These are phyloP conservation scores for Zymoseptoria pseudotritici DNA, from an alignment of 2,329 filamentous ascomycete genomes.

Conservation along the genomic window DNA sequence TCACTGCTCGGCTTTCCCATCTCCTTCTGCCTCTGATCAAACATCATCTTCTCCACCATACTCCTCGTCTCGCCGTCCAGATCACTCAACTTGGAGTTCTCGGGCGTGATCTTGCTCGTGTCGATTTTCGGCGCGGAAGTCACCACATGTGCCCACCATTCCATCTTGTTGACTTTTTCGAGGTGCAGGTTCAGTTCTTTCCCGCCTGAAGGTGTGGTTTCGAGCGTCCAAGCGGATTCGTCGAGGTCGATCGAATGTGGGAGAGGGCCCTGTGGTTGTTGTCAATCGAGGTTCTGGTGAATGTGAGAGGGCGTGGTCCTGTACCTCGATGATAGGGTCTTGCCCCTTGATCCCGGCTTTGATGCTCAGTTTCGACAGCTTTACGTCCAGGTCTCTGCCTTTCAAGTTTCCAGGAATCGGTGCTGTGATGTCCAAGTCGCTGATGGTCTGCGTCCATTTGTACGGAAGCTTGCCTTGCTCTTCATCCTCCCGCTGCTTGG, in stretches of 20 bases:
- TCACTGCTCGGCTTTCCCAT: conserved; percentile 80
- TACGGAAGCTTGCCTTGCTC: conserved; percentile 91
- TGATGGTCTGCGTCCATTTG: conserved; percentile 93
- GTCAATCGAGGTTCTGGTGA: neutral
- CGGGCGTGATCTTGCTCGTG: conserved; percentile 87
- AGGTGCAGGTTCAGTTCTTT: conserved; percentile 84
- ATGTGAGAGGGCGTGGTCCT: neutral
- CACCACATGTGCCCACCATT: conserved; percentile 96
- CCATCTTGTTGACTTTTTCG: conserved; percentile 92
- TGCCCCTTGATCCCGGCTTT: conserved; percentile 82
- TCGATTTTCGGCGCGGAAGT: conserved; percentile 85
- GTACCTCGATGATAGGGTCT: conserved; percentile 70
- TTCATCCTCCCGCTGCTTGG: conserved; percentile 64
- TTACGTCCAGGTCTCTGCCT: conserved; percentile 73
- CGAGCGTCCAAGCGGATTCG: conserved; percentile 91
- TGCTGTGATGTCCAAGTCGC: conserved; percentile 74
- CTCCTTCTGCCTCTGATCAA: conserved; percentile 95
- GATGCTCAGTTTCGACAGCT: conserved; percentile 71
- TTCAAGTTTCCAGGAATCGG: conserved; percentile 76
- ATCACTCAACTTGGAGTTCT: conserved; percentile 85
- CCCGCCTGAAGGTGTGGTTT: conserved; percentile 50
- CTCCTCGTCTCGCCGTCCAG: conserved; percentile 87
- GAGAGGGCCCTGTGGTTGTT: conserved; percentile 63
- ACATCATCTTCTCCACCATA: conserved; percentile 99
- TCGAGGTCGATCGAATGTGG: conserved; percentile 72